These are phyloP conservation scores for Botrytis deweyae DNA, from an alignment of 2,329 filamentous ascomycete species.

Conservation along the genomic window DNA sequence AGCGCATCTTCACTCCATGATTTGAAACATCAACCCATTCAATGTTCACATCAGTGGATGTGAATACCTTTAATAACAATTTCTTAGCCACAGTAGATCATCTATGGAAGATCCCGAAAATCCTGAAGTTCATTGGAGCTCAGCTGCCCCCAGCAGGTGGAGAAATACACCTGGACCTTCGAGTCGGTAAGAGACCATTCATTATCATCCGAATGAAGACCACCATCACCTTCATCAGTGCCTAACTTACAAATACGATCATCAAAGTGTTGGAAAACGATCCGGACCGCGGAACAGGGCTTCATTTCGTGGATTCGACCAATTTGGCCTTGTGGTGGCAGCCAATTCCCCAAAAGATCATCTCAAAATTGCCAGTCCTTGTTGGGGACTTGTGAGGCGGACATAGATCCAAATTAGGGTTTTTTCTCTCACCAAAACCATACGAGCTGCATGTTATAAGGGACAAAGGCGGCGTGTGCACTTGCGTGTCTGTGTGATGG, in stretches of 20 bases:
- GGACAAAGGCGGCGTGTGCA: conserved; percentile 10
- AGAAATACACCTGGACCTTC: conserved; percentile 6
- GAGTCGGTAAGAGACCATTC: neutral
- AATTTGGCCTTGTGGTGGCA: neutral
- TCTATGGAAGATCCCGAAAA: neutral
- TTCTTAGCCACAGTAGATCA: neutral
- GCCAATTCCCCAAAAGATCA: neutral
- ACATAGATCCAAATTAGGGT: neutral
- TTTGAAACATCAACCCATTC: neutral
- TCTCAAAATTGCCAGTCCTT: neutral
- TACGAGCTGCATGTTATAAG: neutral
- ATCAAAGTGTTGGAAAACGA: neutral
- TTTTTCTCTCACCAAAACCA: neutral
- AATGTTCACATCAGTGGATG: neutral
- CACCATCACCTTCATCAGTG: neutral
- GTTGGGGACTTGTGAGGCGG: neutral
- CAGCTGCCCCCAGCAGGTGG: neutral
- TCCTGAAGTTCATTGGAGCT: neutral
- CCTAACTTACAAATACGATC: neutral
- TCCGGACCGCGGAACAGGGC: neutral
- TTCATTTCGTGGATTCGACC: neutral
- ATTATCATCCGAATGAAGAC: neutral
- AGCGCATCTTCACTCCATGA: neutral
- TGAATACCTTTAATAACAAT: neutral
- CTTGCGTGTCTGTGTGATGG: neutral